Evolutionary conservation across 192 early-diverging fungal genomes (phyloP).

Genomic region (Podila verticillata): DNA sequence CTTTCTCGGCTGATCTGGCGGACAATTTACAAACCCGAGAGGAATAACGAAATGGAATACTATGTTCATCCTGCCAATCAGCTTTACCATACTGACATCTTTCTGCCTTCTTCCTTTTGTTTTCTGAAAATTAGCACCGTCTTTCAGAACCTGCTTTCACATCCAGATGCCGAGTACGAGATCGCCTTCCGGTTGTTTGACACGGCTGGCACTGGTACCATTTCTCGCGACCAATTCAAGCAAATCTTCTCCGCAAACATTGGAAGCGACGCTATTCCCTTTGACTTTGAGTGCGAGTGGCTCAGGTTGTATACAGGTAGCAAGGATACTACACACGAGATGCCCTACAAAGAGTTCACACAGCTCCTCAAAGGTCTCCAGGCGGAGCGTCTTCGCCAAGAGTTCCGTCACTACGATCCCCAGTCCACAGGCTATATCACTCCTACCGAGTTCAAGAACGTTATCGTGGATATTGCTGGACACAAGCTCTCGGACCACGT

Average conservation of each 20-base stretch:
- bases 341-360: constrained; percentile 75
- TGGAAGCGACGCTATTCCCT: constrained; percentile 65
- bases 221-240: constrained; percentile 76
- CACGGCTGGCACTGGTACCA: constrained; percentile 62
- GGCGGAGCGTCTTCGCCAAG: constrained; percentile 74
- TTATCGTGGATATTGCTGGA: constrained; percentile 69
- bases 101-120: too few species aligned
- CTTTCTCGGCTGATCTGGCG: too few species aligned
- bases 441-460: constrained; percentile 65
- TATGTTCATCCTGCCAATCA: too few species aligned
- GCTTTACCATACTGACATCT: too few species aligned
- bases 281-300: constrained; percentile 79
- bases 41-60: too few species aligned
- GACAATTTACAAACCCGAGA: too few species aligned
- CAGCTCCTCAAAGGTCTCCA: constrained; percentile 79
- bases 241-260: constrained; percentile 64
- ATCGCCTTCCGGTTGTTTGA: constrained; percentile 77
- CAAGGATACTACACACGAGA: constrained; percentile 59
- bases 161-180: constrained; percentile 79
- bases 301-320: constrained; percentile 71
- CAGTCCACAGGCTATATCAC: constrained; percentile 69
- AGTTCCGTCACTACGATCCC: constrained; percentile 76
- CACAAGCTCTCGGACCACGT: constrained; percentile 74
- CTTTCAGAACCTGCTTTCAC: constrained; percentile 67
- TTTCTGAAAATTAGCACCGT: constrained; percentile 40